phyloP scores from a whole-genome alignment of 306 rosid genomes.

The Astragalus membranaceus region DNA sequence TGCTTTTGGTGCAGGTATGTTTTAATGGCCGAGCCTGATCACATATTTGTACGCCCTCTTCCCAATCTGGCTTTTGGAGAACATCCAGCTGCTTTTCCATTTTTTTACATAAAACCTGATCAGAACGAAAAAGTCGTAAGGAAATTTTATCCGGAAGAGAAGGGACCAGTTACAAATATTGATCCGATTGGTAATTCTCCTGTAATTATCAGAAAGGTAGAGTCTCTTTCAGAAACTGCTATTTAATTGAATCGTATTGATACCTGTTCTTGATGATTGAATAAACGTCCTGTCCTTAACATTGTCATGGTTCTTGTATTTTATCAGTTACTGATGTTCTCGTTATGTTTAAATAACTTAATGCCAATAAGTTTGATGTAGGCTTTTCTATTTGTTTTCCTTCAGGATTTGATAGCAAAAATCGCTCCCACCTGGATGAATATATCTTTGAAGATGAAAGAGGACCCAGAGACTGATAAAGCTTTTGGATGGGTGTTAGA shows the following conservation, averaged over 20 bases:
- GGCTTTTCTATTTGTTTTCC: background rate
- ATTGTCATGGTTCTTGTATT: conserved; percentile 1
- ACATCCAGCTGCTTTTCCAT: conserved; percentile 85
- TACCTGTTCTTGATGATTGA: background rate
- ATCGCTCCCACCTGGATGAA: conserved; percentile 99
- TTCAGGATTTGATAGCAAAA: conserved; percentile 71
- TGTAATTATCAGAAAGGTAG: conserved; percentile 80
- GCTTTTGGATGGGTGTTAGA: conserved; percentile 97
- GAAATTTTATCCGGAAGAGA: conserved; percentile 76
- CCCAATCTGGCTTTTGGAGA: conserved; percentile 81
- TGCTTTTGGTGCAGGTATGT: conserved; percentile 56
- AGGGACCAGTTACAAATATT: conserved; percentile 69
- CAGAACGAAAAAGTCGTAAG: conserved; percentile 59
- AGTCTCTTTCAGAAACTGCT: conserved; percentile 11
- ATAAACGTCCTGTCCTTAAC: background rate
- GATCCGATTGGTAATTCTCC: conserved; percentile 98
- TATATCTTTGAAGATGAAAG: conserved; percentile 86
- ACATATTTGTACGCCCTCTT: conserved; percentile 72
- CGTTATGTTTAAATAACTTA: background rate
- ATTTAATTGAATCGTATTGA: background rate
- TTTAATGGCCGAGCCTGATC: conserved; percentile 98
- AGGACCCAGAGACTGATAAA: conserved; percentile 79
- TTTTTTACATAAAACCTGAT: conserved; percentile 74
- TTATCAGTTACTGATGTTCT: conserved; percentile 4
- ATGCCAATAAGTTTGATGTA: background rate